Base-by-base conservation (phyloP, 305 asterid species). In the Fraxinus angustifolia region DNA sequence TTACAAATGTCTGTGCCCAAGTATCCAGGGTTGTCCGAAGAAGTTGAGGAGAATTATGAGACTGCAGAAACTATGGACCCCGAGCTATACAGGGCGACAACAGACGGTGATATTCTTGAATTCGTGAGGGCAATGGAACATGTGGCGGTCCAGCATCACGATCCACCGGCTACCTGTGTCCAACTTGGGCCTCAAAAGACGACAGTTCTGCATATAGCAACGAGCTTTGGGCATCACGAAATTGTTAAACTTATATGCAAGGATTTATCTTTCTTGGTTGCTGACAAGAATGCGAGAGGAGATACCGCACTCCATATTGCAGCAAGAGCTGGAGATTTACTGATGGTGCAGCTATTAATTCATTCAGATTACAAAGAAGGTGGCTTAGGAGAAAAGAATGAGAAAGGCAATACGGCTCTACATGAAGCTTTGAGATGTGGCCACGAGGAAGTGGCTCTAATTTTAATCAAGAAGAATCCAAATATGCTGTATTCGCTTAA, bases 301-400 rank as follows among this genome's bases (percentile, higher is more conserved):
- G 89, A 88, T 53, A 87, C 85, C 16, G 83, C 93, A 48, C 89
- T 88, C 56, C 91, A 90, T 70, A 80, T 90, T 76, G 93, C 91
- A 45, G 90, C 93, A 28, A 85, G 89, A 75, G 86, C 87, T 17
- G 91, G 91, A 8, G 87, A 87, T 73, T 60, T 86, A 19, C 79
- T 78, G 73, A 79, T 90, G 76, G 88, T 85, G 36, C 83, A 81
- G 0, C 14, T 88, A 73, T 77, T 90, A 8, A 70, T 87, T 7
- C 81, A 87, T 78, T 75, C 93, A 4, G 93, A 84, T 67, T 86
- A 78, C 58, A 79, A 68, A 80, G 84, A 83, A 72, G 86, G 86
- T 23, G 84, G 84, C 1, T 56, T 88, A 11, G 80, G 81, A 7
- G 89, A 85, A 80, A 84, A 80, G 85, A 87, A 90, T 50, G 86